Evolutionary conservation across 352 stramenopile species (phyloP), one percentile per base, ranked within the genome.

Genomic region (Labyrinthula sp.): DNA sequence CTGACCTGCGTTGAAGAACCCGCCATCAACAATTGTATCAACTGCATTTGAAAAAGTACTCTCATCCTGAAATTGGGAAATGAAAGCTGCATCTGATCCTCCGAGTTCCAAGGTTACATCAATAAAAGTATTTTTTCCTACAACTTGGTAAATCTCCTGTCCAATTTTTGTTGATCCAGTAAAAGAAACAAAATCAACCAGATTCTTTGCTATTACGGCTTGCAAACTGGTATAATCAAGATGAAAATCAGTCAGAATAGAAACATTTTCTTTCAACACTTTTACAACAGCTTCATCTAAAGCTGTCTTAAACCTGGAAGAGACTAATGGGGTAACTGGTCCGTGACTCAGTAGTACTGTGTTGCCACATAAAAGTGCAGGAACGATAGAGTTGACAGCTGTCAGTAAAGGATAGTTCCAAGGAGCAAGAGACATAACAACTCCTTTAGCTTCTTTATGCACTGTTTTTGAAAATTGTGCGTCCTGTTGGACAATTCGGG

Each of bases 321-420:
- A 66, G 26, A 71, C 77, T 4, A 81, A 62, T 23, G 71, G 73
- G 45, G 73, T 79, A 27, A 67, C 67, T 26, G 71, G 70, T 21
- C 70, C 79, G 50, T 78, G 70, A 50, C 80, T 83, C 15, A 80
- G 39, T 14, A 81, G 33, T 36, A 80, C 68, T 30, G 71, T 65
- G 58, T 82, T 82, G 37, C 72, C 65, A 0, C 70, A 70, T 1
- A 82, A 59, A 20, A 82, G 60, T n/a, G 72, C 69, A 1, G 73
- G 73, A 34, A 80, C 74, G 45, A 80, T 71, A 15, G 65, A 74
- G 54, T 82, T 82, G 40, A 79, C 70, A 6, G 68, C 68, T n/a
- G 71, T 82, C 64, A 82, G 75, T 26, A 80, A 57, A 30, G 71
- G 71, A 55, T 79, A 82, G 62, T 82, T 82, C 69, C 70, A 82